Evolutionary conservation across 345 rosid species (phyloP).

Genomic region (Eucalyptus dawsonii): DNA sequence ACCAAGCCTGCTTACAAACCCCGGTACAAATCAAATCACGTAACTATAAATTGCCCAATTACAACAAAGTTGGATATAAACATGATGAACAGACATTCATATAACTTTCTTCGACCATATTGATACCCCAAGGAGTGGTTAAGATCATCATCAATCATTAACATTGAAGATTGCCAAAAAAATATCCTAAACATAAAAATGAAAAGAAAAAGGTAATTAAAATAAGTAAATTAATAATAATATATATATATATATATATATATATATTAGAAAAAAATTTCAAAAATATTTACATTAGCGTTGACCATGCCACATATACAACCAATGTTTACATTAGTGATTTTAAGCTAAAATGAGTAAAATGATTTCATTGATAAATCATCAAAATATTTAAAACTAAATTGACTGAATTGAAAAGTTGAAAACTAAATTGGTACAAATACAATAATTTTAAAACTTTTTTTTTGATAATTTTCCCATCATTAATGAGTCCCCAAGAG

Average conservation of each 20-base stretch:
- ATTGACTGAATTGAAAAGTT: too few relatives aligned
- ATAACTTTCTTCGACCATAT: background rate
- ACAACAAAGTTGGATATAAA: background rate
- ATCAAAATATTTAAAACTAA: too few relatives aligned
- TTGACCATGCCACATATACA: accelerated
- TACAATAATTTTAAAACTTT: too few relatives aligned
- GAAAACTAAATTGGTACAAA: too few relatives aligned
- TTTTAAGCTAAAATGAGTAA: too few relatives aligned
- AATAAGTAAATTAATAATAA: too few relatives aligned
- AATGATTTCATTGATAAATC: accelerated
- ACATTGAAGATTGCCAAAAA: too few relatives aligned
- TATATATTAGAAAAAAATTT: too few relatives aligned
- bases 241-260: too few relatives aligned
- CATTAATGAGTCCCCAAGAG: background rate
- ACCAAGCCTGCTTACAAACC: background rate
- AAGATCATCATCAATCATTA: background rate
- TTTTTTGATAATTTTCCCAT: background rate
- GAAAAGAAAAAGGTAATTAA: background rate
- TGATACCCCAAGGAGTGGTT: background rate
- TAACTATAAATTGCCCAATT: background rate
- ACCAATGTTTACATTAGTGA: accelerated
- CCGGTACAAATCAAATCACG: background rate
- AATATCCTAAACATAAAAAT: too few relatives aligned
- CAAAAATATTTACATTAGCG: accelerated
- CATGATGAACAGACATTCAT: background rate